Evolutionary conservation across 306 rosid species (phyloP).

Genomic region (Amphicarpaea edgeworthii): DNA sequence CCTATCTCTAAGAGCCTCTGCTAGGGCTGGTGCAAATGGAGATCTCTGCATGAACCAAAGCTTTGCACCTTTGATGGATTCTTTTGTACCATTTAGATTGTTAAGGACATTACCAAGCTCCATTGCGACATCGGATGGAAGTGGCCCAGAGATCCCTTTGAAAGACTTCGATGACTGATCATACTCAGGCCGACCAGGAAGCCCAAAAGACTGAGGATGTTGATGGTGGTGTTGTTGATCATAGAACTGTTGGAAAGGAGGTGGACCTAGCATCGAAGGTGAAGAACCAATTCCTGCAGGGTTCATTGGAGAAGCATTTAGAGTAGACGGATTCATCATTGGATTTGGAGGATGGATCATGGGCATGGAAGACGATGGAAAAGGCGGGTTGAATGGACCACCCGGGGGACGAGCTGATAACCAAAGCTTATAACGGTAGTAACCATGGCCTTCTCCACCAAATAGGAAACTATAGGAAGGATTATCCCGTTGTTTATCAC

Average conservation of each 20-base stretch:
- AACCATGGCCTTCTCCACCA: constrained; percentile 93
- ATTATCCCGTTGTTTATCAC: constrained; percentile 92
- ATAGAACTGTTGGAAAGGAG: constrained; percentile 72
- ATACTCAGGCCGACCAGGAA: constrained; percentile 78
- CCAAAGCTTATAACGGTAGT: constrained; percentile 90
- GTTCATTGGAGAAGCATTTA: constrained; percentile 68
- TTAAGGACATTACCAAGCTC: constrained; percentile 77
- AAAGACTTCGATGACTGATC: constrained; percentile 82
- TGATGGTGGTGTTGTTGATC: constrained; percentile 84
- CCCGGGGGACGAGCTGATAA: constrained; percentile 66
- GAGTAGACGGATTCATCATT: constrained; percentile 71
- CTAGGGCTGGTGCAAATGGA: constrained; percentile 93
- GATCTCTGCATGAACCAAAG: constrained; percentile 99
- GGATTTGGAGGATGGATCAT: constrained; percentile 86
- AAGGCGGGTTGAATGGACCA: constrained; percentile 76
- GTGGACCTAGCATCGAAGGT: constrained; percentile 64
- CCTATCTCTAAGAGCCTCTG: constrained; percentile 87
- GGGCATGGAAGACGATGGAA: constrained; percentile 66
- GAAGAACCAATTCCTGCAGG: constrained; percentile 63
- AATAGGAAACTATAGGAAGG: constrained; percentile 91
- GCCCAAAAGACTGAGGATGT: constrained; percentile 75
- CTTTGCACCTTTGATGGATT: constrained; percentile 90
- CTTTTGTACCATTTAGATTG: constrained; percentile 87
- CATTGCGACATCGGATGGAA: constrained; percentile 85
- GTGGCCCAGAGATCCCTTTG: constrained; percentile 85